phyloP scores from a whole-genome alignment of 1,284 basidiomycete genomes.

The Amylostereum areolatum region DNA sequence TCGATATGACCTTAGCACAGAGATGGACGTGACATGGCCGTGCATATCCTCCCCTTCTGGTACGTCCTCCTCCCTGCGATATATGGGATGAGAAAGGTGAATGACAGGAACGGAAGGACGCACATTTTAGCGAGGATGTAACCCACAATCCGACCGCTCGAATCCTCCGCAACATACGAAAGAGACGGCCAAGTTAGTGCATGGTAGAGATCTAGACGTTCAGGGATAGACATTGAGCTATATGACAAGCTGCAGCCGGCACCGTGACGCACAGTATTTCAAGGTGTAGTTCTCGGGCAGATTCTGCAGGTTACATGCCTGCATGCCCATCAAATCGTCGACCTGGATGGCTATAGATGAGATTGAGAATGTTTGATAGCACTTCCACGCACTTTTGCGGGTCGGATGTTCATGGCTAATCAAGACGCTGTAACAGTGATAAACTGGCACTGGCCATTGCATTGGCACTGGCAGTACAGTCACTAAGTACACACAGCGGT shows the following conservation, averaged over 20 bases:
- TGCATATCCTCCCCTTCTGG: constrained; percentile 57
- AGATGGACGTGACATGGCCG: constrained; percentile 90
- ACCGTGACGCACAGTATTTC: constrained; percentile 69
- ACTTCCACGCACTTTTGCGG: constrained; percentile 38
- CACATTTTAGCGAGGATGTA: constrained; percentile 96
- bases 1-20: constrained; percentile 80
- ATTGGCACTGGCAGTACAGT: too few relatives aligned
- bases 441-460: too few relatives aligned
- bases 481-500: too few relatives aligned
- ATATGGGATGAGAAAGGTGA: constrained; percentile 6
- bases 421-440: too few relatives aligned
- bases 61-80: constrained; percentile 65
- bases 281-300: constrained; percentile 84
- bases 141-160: constrained; percentile 85
- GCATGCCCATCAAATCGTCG: constrained; percentile 83
- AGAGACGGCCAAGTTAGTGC: constrained; percentile 89
- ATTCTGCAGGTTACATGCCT: constrained; percentile 85
- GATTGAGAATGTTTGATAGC: neutral
- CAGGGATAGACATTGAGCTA: neutral
- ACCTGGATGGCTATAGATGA: constrained; percentile 29
- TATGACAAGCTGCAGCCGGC: neutral
- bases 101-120: constrained; percentile 14
- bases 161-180: constrained; percentile 91
- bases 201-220: constrained; percentile 75
- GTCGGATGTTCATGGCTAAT: constrained; percentile 49